Evolutionary conservation across 2,329 filamentous ascomycete genomes (phyloP).

Genomic region (Ploettnerulaceae sp.): DNA sequence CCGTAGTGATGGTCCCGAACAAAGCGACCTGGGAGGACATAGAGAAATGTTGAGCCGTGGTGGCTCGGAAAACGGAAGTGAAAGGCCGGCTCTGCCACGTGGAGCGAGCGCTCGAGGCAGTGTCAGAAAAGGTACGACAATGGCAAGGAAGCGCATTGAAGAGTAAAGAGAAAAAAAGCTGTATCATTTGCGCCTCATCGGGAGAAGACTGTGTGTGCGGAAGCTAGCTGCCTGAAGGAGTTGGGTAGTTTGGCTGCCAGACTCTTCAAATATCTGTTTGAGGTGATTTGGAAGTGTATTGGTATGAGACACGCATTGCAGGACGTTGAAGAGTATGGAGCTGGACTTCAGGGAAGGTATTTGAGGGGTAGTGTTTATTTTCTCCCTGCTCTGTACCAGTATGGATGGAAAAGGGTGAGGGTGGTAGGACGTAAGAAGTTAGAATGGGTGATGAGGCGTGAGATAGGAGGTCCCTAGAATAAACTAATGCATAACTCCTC

Average conservation of each 20-base stretch:
- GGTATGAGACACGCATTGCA: conserved; percentile 17
- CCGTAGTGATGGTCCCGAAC: conserved; percentile 18
- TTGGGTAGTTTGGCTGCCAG: conserved; percentile 1
- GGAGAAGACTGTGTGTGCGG: not conserved
- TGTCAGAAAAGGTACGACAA: conserved; percentile 8
- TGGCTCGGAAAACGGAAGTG: conserved; percentile 18
- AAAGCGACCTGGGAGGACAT: conserved; percentile 23
- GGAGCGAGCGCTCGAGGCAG: conserved; percentile 10
- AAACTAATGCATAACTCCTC: no score
- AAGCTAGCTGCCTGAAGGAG: not conserved
- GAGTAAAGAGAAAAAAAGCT: conserved; percentile 7
- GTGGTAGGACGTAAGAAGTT: not conserved
- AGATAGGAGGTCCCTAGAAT: no score
- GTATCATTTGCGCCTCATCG: conserved; percentile 3
- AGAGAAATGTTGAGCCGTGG: conserved; percentile 19
- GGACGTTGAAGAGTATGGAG: conserved; percentile 14
- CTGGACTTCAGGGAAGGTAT: conserved; percentile 16
- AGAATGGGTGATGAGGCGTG: not conserved
- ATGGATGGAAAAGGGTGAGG: not conserved
- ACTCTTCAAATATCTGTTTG: conserved; percentile 7
- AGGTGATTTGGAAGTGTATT: conserved; percentile 17
- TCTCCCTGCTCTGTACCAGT: not conserved
- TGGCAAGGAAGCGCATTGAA: conserved; percentile 9
- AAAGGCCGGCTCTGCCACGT: conserved; percentile 8
- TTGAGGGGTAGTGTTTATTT: conserved; percentile 18